Base-by-base conservation (phyloP, 768 basidiomycete species). In the Polyporus arcularius region DNA sequence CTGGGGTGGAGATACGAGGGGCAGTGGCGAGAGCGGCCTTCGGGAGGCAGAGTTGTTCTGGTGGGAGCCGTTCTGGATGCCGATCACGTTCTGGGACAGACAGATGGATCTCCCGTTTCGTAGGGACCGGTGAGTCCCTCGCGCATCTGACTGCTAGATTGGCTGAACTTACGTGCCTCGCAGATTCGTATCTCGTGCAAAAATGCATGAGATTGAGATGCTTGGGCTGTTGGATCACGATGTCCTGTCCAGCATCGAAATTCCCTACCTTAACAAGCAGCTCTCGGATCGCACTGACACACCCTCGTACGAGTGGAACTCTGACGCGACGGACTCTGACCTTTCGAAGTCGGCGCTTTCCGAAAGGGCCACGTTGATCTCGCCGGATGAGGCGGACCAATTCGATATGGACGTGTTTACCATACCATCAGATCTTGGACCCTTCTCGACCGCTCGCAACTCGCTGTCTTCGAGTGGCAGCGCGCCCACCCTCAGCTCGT, bases 141-240 rank as follows among this genome's bases (percentile, higher is more conserved):
- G 49, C 7, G 9, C 3, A 0, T 38, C 39, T n/a, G 18, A 11
- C 51, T 32, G 9, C 0, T 10, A 16, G 4, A 3, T 2, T 9
- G 3, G 30, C 62, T 39, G 30, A 60, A 45, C 32, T 39, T 31
- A 26, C 28, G n/a, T 7, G 49, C 65, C 52, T 32, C 58, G 41
- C 65, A 95, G 96, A 61, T 98, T 98, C 71, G 80, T 98, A 28
- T 89, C 94, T 5, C 86, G 96, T 32, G 94, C 92, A n/a, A 92
- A 93, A 76, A 96, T 97, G 94, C 92, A 94, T 68, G 92, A 96
- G 70, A 94, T 97, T 41, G 91, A 97, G 69, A 96, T 93, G 91
- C 82, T 97, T 1, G 96, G 96, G 6, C 77, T 96, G 9, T 79
- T 96, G 46, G 94, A 94, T 65, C 92, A 96, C 66, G 94, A 96